Evolutionary conservation across 495 filamentous ascomycete species (phyloP), one percentile per base, ranked within the genome.

Genomic region (Podospora didyma): DNA sequence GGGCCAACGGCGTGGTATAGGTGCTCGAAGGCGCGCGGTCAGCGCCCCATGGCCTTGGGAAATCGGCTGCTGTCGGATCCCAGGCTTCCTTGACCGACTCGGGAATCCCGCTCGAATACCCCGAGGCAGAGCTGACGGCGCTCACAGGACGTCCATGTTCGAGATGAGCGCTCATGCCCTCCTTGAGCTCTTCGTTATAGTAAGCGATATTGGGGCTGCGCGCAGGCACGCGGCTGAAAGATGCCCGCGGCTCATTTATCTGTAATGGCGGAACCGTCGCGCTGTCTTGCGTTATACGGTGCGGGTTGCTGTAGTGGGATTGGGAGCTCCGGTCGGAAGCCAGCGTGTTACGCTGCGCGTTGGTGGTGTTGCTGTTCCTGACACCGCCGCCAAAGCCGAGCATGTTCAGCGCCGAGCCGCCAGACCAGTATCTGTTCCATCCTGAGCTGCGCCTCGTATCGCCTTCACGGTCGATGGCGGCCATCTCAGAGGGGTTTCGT

Each of bases 201-300:
- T 81, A 69, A 7, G 84, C 80, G 16, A 89, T 80, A 3, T 84
- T 89, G 4, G 88, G 89, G 59, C 86, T 90, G 37, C 79, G 81
- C 14, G 81, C 86, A 35, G 75, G 66, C 5, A 92, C 88, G 7
- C 73, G 73, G 54, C 75, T 81, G 61, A 86, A 58, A n/a, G 76
- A 77, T 17, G 80, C 64, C n/a, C 75, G 74, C 19, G 75, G 75
- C 60, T 78, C 73, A 46, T 70, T 62, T 34, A 71, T 64, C 34
- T 77, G 65, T 14, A 86, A 69, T 0, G 83, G 78, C 10, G 81
- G 79, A 1, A 82, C 74, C 0, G 76, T 76, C 14, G 78, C 79
- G 35, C 81, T 82, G 52, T 75, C 74, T 56, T 81, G 79, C 0
- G 82, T 80, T 46, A 77, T 70, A 37, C 81, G 72, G 45, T 76